Evolutionary conservation across 306 rosid species (phyloP), one percentile per base, ranked within the genome.

Genomic region (Medicago ruthenica): DNA sequence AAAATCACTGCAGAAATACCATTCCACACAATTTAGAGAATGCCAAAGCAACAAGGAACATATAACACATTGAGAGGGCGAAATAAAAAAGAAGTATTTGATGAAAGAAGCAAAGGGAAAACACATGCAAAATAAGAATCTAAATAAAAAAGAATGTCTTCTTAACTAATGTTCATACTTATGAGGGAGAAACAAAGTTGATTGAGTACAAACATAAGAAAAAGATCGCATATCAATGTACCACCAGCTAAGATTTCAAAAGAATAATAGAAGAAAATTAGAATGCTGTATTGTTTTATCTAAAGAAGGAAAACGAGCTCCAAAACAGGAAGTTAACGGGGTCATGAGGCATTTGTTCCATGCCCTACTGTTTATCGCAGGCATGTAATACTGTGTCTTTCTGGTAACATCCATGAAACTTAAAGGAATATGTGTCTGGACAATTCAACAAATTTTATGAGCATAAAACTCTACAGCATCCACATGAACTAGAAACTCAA

Each of bases 1-100:
- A 40, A 6, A 74, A 44, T 14, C 39, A 18, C 67, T 4, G 20
- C n/a, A n/a, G n/a, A n/a, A n/a, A n/a, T n/a, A n/a, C n/a, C n/a
- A n/a, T n/a, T n/a, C 48, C 22, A 59, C 42, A 60, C 16, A 24
- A 74, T 71, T 67, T 34, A 24, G 44, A 74, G 54, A 71, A 51
- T 45, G 71, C 8, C 16, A 78, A 68, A 58, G 54, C 69, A 75
- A 67, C 59, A 34, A 70, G 51, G 62, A 36, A 77, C 62, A 34
- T 15, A 61, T 21, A 66, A 63, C 20, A 76, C 71, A 67, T 31
- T 66, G 62, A 16, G 36, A 84, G 24, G 47, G n/a, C 20, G 74
- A 73, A 51, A 34, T 17, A 36, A 17, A 44, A 78, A 64, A n/a
- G n/a, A n/a, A 37, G 50, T 74, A 67, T 17, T 55, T 74, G 61